phyloP scores from a whole-genome alignment of 2,329 filamentous ascomycete genomes.

The Curvularia eragrostidis region DNA sequence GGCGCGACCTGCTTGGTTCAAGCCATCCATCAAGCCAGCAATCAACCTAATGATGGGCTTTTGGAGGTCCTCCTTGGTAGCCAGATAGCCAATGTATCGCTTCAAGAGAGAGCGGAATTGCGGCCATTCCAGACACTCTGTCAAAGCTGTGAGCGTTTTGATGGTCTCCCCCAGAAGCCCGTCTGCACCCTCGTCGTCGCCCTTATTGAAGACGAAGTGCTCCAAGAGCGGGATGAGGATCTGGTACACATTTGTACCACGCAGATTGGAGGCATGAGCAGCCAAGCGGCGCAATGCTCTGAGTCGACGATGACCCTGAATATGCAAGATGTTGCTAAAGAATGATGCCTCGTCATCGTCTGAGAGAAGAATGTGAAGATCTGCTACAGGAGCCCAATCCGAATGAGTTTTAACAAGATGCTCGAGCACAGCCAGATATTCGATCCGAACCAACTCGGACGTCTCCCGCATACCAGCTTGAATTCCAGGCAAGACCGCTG shows the following conservation, averaged over 20 bases:
- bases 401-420: constrained; percentile 76
- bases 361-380: constrained; percentile 74
- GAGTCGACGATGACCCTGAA: constrained; percentile 83
- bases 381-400: constrained; percentile 72
- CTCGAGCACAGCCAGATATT: constrained; percentile 81
- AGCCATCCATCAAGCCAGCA: constrained; percentile 78
- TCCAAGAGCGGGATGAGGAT: constrained; percentile 92
- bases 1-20: constrained; percentile 62
- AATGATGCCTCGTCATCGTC: constrained; percentile 82
- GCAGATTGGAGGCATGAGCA: constrained; percentile 71
- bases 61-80: constrained; percentile 79
- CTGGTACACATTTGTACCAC: constrained; percentile 79
- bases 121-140: constrained; percentile 82
- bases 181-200: constrained; percentile 77
- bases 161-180: constrained; percentile 87
- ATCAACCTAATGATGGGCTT: constrained; percentile 86
- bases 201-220: constrained; percentile 88
- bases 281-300: constrained; percentile 82
- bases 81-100: constrained; percentile 82
- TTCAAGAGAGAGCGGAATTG: constrained; percentile 86
- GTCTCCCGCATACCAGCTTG: constrained; percentile 76
- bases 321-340: constrained; percentile 91
- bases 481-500: constrained; percentile 75
- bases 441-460: constrained; percentile 83
- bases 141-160: constrained; percentile 76